These are phyloP conservation scores for Schizochytrium sp. DNA, from an alignment of 108 stramenopile genomes.

Conservation along the genomic window DNA sequence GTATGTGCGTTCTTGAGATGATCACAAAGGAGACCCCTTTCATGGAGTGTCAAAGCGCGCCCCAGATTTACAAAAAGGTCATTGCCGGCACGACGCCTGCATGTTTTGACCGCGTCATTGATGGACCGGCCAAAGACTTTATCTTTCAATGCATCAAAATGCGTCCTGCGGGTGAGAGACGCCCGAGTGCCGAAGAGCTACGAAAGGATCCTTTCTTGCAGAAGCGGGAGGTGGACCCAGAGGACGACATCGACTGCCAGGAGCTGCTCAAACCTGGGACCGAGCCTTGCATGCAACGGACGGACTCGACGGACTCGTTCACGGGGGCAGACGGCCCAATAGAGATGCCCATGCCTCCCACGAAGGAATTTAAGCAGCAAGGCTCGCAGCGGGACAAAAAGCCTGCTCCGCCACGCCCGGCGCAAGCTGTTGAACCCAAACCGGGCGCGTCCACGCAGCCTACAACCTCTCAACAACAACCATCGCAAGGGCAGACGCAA, in stretches of 20 bases:
- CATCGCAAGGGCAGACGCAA: no score
- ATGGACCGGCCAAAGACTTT: slow-evolving; percentile 68
- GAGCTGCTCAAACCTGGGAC: slow-evolving; percentile 19
- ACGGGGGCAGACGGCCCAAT: not conserved
- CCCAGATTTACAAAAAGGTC: slow-evolving; percentile 92
- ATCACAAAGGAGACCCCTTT: slow-evolving; percentile 90
- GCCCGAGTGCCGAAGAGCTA: slow-evolving; percentile 69
- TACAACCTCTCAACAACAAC: no score
- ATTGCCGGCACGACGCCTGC: slow-evolving; percentile 71
- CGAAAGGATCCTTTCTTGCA: slow-evolving; percentile 65
- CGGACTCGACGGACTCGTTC: not conserved
- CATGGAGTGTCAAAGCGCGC: slow-evolving; percentile 79
- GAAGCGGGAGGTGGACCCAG: slow-evolving; percentile 51
- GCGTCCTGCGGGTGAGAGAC: slow-evolving; percentile 44
- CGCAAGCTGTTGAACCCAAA: no score
- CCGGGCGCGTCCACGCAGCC: no score
- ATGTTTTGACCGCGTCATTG: slow-evolving; percentile 63
- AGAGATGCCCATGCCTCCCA: not conserved
- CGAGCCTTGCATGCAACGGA: not conserved
- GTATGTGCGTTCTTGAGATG: slow-evolving; percentile 95
- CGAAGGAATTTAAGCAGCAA: no score
- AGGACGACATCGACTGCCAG: slow-evolving; percentile 64
- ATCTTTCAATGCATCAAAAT: slow-evolving; percentile 70
- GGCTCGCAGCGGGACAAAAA: not conserved
- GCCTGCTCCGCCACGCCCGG: not conserved